Evolutionary conservation across 208 protist genomes (phyloP).

Genomic region (Porcisia deanei): DNA sequence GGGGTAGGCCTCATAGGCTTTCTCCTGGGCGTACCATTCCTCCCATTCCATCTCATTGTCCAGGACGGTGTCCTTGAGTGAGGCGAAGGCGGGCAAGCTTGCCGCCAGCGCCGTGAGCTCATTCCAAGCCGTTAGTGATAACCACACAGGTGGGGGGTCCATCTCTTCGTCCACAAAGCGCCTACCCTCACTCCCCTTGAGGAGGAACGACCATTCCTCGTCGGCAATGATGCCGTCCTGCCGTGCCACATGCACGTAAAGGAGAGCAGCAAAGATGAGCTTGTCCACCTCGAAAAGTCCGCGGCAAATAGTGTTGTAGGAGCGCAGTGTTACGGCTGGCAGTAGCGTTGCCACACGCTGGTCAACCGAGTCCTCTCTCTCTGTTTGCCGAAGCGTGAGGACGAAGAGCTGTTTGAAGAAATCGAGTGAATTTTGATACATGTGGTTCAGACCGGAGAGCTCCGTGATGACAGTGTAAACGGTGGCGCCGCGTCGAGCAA

Average conservation of each 20-base stretch:
- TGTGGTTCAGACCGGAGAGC: conserved; percentile 91
- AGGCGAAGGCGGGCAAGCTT: conserved; percentile 80
- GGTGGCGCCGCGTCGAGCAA: conserved; percentile 93
- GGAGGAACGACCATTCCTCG: conserved; percentile 90
- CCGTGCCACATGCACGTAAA: conserved; percentile 88
- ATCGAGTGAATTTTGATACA: conserved; percentile 94
- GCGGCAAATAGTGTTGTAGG: conserved; percentile 94
- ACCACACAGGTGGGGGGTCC: conserved; percentile 87
- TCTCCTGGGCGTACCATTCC: conserved; percentile 83
- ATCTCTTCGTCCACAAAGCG: conserved; percentile 66
- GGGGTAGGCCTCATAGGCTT: conserved; percentile 85
- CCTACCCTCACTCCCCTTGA: conserved; percentile 86
- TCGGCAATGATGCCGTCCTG: conserved; percentile 65
- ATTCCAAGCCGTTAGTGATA: conserved; percentile 91
- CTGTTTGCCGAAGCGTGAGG: conserved; percentile 89
- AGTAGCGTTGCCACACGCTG: conserved; percentile 80
- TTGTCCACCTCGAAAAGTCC: conserved; percentile 96
- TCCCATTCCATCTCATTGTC: conserved; percentile 79
- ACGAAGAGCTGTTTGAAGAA: conserved; percentile 94
- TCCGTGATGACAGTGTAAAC: conserved; percentile 96
- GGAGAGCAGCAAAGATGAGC: conserved; percentile 95
- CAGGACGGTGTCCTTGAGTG: conserved; percentile 89
- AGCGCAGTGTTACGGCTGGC: conserved; percentile 82
- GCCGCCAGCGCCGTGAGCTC: conserved; percentile 87
- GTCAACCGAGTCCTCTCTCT: conserved; percentile 75